These are phyloP conservation scores for Fusarium foetens DNA, from an alignment of 2,329 filamentous ascomycete genomes.

Conservation along the genomic window DNA sequence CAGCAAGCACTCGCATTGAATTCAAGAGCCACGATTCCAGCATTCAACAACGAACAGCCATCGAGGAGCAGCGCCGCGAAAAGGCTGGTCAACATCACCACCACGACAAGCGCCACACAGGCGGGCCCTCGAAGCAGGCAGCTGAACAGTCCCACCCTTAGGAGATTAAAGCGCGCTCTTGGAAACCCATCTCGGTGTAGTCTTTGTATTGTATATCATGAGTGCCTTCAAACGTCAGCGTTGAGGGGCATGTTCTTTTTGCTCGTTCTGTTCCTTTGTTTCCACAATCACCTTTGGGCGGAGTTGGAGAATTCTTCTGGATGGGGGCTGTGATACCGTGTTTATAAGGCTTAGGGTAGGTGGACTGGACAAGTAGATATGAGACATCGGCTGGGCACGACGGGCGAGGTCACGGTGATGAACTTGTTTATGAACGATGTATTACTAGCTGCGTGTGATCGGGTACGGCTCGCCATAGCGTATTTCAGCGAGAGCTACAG, in stretches of 20 bases:
- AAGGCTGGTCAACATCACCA: conserved; percentile 68
- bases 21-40: conserved; percentile 98
- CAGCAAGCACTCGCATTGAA: conserved; percentile 87
- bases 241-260: conserved; percentile 25
- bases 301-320: conserved; percentile 34
- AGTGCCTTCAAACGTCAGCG: conserved; percentile 24
- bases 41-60: conserved; percentile 89
- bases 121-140: conserved; percentile 47
- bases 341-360: conserved; percentile 34
- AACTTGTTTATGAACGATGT: conserved; percentile 23
- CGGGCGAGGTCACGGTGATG: conserved; percentile 1
- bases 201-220: conserved; percentile 41
- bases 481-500: conserved; percentile 36
- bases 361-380: conserved; percentile 10
- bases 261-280: conserved; percentile 23
- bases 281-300: conserved; percentile 26
- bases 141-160: conserved; percentile 45
- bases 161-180: neutral
- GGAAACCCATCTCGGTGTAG: conserved; percentile 4
- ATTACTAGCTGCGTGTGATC: conserved; percentile 36
- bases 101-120: conserved; percentile 52
- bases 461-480: conserved; percentile 25
- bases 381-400: conserved; percentile 13
- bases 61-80: conserved; percentile 91
- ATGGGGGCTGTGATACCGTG: conserved; percentile 23